Percentiles rank a stretch among this genome's conserved stretches.
These are phyloP conservation scores for Paecilomyces sp. DNA, from an alignment of 2,329 filamentous ascomycete species.

Conservation along the genomic window DNA sequence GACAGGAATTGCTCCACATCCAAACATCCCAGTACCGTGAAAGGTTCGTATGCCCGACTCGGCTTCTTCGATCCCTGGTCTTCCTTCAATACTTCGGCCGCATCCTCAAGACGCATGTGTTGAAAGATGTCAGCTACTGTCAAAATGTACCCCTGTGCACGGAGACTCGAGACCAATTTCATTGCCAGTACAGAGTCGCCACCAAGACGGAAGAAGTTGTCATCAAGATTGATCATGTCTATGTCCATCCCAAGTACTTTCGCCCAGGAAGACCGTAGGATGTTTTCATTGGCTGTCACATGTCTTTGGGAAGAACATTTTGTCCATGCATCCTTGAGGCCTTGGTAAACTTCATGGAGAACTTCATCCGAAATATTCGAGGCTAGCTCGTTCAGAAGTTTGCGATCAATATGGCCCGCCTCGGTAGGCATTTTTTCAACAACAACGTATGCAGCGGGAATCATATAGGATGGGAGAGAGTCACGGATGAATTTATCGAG, in stretches of 20 bases:
- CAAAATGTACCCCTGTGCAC: conserved; percentile 35
- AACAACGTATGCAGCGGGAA: conserved; percentile 37
- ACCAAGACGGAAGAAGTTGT: conserved; percentile 56
- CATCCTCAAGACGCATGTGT: conserved; percentile 40
- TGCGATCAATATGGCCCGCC: conserved; percentile 21
- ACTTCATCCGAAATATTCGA: not conserved
- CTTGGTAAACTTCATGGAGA: not conserved
- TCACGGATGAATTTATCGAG: conserved; percentile 26
- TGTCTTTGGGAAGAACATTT: not conserved
- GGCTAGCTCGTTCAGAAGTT: conserved; percentile 21
- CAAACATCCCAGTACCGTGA: not conserved
- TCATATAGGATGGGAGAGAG: conserved; percentile 38
- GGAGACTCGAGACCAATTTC: conserved; percentile 43
- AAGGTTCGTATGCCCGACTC: not conserved
- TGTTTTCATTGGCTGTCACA: conserved; percentile 18
- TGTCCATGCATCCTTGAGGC: not conserved
- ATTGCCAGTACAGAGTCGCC: conserved; percentile 57
- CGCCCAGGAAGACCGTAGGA: conserved; percentile 26
- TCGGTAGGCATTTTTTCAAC: conserved; percentile 30
- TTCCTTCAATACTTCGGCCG: conserved; percentile 45
- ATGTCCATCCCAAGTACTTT: conserved; percentile 15
- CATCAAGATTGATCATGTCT: conserved; percentile 44
- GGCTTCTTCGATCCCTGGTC: conserved; percentile 18
- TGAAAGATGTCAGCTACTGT: conserved; percentile 47
- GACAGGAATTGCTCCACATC: conserved; percentile 33